Conservation (phyloP, 78 protist genomes). For the Salpingoeca rosetta region DNA sequence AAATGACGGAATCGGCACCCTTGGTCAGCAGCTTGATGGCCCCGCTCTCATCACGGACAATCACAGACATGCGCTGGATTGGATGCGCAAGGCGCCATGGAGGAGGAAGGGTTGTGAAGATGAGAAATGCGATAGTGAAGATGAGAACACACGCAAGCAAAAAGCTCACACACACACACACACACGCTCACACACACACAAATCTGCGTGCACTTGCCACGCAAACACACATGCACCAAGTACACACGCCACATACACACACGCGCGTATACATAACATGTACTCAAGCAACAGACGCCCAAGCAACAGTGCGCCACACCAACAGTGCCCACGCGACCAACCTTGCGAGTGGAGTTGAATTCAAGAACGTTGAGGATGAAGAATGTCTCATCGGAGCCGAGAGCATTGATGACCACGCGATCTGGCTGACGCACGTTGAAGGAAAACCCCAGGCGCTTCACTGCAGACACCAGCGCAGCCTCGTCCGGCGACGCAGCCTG, state of each 20-base stretch:
- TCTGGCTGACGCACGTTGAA: constrained; percentile 30
- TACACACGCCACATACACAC: no score
- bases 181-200: no score
- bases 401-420: constrained; percentile 10
- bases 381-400: constrained; percentile 9
- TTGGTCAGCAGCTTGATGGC: constrained; percentile 39
- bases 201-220: no score
- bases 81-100: no score
- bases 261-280: no score
- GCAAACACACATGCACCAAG: no score
- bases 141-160: no score
- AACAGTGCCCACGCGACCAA: not conserved
- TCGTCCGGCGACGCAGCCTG: constrained; percentile 87
- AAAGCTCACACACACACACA: no score
- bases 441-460: constrained; percentile 45
- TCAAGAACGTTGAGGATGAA: constrained; percentile 24
- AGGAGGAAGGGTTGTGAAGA: no score
- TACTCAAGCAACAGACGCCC: no score
- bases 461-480: constrained; percentile 70
- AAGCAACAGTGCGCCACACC: no score
- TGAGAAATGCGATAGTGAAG: no score
- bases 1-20: constrained; percentile 79
- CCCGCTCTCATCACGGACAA: constrained; percentile 42
- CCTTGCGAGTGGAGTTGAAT: constrained; percentile 44
- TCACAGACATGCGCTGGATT: constrained; percentile 63